A percentile compares a stretch with the other conserved stretches of the same genome.
These are phyloP conservation scores for Anisogramma anomala DNA, from an alignment of 2,329 filamentous ascomycete genomes.

Conservation along the genomic window DNA sequence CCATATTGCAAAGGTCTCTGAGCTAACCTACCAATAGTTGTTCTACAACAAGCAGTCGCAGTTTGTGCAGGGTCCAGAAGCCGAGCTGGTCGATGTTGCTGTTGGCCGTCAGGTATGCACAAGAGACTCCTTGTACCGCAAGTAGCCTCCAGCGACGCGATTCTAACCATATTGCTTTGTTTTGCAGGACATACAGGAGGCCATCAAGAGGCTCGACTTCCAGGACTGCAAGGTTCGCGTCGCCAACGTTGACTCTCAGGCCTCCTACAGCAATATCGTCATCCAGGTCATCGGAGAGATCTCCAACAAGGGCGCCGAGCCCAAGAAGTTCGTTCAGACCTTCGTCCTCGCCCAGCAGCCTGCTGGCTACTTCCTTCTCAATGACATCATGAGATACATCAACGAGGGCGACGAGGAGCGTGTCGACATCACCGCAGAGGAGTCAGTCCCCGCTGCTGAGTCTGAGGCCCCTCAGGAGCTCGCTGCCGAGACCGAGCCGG, in stretches of 20 bases:
- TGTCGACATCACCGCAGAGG: slow-evolving; percentile 28
- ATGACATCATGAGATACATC: slow-evolving; percentile 94
- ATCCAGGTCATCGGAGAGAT: slow-evolving; percentile 98
- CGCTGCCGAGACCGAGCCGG: slow-evolving; percentile 23
- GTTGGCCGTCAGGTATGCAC: slow-evolving; percentile 71
- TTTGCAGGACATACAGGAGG: slow-evolving; percentile 74
- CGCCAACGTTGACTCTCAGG: slow-evolving; percentile 93
- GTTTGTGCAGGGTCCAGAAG: slow-evolving; percentile 85
- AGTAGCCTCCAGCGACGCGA: neutral
- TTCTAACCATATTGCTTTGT: neutral
- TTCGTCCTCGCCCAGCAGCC: slow-evolving; percentile 94
- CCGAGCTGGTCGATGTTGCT: slow-evolving; percentile 74
- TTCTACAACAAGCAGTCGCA: slow-evolving; percentile 97
- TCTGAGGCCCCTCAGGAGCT: slow-evolving; percentile 25
- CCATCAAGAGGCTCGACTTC: slow-evolving; percentile 86
- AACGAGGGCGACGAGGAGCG: slow-evolving; percentile 66
- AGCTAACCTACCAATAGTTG: slow-evolving; percentile 36
- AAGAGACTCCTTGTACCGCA: neutral
- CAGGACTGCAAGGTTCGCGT: slow-evolving; percentile 98
- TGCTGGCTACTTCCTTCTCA: slow-evolving; percentile 95
- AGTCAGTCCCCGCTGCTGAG: slow-evolving; percentile 18
- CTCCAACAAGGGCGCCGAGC: slow-evolving; percentile 81
- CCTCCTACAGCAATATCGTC: slow-evolving; percentile 84
- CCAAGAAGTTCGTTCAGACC: slow-evolving; percentile 94
- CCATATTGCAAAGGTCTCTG: neutral